These are phyloP conservation scores for Plasmodium inui DNA, from an alignment of 169 alveolate species.

Conservation along the genomic window DNA sequence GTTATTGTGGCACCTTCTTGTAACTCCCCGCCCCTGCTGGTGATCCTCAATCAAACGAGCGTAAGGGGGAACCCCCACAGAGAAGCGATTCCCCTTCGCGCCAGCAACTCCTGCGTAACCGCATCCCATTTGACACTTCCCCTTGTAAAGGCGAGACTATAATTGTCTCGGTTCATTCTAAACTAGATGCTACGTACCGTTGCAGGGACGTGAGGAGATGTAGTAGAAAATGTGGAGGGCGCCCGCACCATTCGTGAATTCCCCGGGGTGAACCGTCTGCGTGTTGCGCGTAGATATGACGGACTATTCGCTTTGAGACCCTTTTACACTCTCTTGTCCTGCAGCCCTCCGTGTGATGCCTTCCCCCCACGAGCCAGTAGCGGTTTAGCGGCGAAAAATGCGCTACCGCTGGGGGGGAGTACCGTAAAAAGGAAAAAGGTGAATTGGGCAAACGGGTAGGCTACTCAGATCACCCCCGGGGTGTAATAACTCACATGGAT, in stretches of 20 bases:
- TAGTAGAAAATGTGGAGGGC: background rate
- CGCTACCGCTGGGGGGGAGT: background rate
- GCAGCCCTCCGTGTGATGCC: background rate
- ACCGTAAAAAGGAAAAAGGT: background rate
- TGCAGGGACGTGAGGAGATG: background rate
- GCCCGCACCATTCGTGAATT: background rate
- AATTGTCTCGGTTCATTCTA: background rate
- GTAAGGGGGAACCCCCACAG: background rate
- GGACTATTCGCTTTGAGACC: background rate
- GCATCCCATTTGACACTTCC: background rate
- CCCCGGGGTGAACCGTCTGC: background rate
- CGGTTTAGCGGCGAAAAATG: background rate
- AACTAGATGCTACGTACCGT: background rate
- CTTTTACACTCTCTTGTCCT: background rate
- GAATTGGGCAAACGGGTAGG: background rate
- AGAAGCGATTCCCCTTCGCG: background rate
- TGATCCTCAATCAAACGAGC: background rate
- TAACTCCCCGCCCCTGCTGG: background rate
- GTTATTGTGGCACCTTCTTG: background rate
- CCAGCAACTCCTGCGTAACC: background rate
- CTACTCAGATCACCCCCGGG: background rate
- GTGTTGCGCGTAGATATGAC: background rate
- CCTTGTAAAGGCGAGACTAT: background rate
- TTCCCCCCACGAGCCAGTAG: background rate
- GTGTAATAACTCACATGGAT: background rate